These are phyloP conservation scores for Lasiodiplodia gonubiensis DNA, from an alignment of 2,329 filamentous ascomycete species.

Conservation along the genomic window DNA sequence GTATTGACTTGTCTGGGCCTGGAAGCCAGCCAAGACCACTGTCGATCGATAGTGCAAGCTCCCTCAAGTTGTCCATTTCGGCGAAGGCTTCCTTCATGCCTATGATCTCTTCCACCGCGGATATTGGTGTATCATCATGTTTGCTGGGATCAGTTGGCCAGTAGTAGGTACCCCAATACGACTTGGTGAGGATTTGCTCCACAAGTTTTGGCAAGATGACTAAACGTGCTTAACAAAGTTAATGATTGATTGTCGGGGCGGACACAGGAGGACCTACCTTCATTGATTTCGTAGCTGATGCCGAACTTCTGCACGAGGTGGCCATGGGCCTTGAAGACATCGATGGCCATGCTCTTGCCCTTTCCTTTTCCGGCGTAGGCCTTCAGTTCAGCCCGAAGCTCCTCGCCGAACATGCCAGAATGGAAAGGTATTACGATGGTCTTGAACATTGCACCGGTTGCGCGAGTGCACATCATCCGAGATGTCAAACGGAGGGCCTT, in stretches of 20 bases:
- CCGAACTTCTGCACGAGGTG: conserved; percentile 67
- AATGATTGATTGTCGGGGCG: conserved; percentile 39
- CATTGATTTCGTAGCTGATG: conserved; percentile 71
- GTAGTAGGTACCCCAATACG: conserved; percentile 69
- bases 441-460: conserved; percentile 64
- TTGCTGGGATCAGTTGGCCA: conserved; percentile 68
- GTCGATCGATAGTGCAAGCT: conserved; percentile 71
- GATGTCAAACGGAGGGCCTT: conserved; percentile 67
- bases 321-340: conserved; percentile 67
- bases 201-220: conserved; percentile 62
- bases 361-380: conserved; percentile 32
- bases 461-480: conserved; percentile 63
- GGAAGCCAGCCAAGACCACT: conserved; percentile 71
- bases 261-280: conserved; percentile 44
- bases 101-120: conserved; percentile 66
- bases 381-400: conserved; percentile 37
- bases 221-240: conserved; percentile 40
- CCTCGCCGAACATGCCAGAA: conserved; percentile 60
- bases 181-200: conserved; percentile 58
- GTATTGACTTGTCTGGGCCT: conserved; percentile 63
- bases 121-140: conserved; percentile 63
- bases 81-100: conserved; percentile 67
- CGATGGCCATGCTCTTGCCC: conserved; percentile 62
- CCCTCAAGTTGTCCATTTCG: conserved; percentile 60
- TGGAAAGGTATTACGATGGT: conserved; percentile 71